These are phyloP conservation scores for Pharus latifolius DNA, from an alignment of 176 grass and related monocot genomes.

Conservation along the genomic window DNA sequence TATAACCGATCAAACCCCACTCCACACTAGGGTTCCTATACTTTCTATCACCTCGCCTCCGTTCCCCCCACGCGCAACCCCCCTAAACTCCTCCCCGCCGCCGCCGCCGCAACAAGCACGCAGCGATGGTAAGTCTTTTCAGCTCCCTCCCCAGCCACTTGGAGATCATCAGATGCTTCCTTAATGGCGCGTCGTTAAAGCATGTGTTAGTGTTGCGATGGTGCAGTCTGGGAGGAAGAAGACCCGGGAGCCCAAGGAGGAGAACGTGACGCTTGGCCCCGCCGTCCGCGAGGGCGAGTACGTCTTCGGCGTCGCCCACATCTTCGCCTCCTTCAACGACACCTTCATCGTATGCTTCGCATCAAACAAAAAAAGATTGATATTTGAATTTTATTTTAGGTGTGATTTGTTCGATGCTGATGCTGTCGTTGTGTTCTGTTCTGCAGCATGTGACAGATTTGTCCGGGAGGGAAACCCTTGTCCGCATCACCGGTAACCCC, in stretches of 20 bases:
- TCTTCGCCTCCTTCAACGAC: conserved; percentile 71
- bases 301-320: conserved; percentile 53
- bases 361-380: no score
- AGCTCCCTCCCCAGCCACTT: no score
- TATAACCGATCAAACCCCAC: no score
- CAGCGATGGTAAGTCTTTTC: conserved; percentile 33
- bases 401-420: not conserved
- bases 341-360: conserved; percentile 92
- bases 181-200: no score
- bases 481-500: conserved; percentile 68
- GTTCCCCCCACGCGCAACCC: not conserved
- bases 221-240: conserved; percentile 54
- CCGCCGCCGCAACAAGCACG: not conserved
- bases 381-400: not conserved
- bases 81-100: not conserved
- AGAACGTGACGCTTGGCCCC: conserved; percentile 69
- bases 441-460: conserved; percentile 88
- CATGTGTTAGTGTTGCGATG: not conserved
- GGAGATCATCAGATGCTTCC: no score
- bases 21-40: not conserved
- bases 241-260: conserved; percentile 58
- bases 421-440: not conserved
- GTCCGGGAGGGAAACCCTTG: conserved; percentile 80
- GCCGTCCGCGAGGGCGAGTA: conserved; percentile 56
- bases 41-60: not conserved